phyloP scores from a whole-genome alignment of 2,329 filamentous ascomycete genomes.

The Clonostachys sp. region DNA sequence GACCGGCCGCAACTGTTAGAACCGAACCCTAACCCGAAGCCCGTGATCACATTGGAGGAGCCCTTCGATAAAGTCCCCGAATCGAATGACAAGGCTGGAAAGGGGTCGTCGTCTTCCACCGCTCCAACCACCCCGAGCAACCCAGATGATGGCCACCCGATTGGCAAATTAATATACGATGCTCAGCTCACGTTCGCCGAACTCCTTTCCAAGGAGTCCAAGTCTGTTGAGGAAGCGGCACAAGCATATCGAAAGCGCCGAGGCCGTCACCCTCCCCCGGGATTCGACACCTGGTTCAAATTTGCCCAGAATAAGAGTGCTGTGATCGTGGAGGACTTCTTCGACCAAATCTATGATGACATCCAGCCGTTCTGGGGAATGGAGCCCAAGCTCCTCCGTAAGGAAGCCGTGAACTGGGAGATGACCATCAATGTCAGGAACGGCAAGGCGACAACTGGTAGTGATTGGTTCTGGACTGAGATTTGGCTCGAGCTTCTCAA shows the following conservation, averaged over 20 bases:
- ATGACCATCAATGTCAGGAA: conserved; percentile 58
- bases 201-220: conserved; percentile 37
- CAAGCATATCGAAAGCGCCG: conserved; percentile 52
- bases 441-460: conserved; percentile 42
- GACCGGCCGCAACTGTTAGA: no score
- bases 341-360: conserved; percentile 60
- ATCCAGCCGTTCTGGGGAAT: conserved; percentile 54
- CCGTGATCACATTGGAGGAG: no score
- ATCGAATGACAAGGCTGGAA: no score
- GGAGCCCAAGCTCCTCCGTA: conserved; percentile 39
- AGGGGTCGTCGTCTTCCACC: conserved; percentile 3
- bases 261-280: conserved; percentile 58
- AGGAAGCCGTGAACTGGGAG: conserved; percentile 48
- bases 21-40: no score
- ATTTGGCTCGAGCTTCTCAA: conserved; percentile 51
- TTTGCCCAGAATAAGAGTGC: conserved; percentile 48
- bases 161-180: conserved; percentile 43
- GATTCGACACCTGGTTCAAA: conserved; percentile 56
- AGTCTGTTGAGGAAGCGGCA: conserved; percentile 48
- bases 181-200: conserved; percentile 33
- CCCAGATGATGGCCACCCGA: conserved; percentile 32
- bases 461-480: conserved; percentile 54
- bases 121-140: neutral
- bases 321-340: conserved; percentile 58
- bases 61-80: no score